phyloP scores from a whole-genome alignment of 768 basidiomycete genomes.

The Tricholoma sp. region DNA sequence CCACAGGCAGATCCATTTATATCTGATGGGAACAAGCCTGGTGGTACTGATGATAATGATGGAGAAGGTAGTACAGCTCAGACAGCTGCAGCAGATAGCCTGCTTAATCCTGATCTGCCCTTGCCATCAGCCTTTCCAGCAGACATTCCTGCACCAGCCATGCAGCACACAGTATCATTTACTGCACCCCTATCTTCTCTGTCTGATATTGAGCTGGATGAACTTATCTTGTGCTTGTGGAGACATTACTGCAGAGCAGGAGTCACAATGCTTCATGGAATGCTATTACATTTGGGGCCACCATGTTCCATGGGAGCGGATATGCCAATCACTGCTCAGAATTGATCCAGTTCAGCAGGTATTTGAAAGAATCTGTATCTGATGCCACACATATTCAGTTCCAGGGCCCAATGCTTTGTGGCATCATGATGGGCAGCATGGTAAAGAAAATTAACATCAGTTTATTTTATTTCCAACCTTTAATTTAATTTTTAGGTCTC shows the following conservation, averaged over 20 bases:
- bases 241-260: constrained; percentile 9
- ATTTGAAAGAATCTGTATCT: constrained; percentile 13
- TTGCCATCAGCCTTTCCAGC: not conserved
- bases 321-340: constrained; percentile 10
- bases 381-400: constrained; percentile 18
- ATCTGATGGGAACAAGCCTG: not conserved
- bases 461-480: not conserved
- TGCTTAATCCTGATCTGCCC: not conserved
- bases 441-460: constrained; percentile 12
- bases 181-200: not conserved
- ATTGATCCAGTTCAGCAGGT: constrained; percentile 14
- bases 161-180: not conserved
- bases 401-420: constrained; percentile 27
- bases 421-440: constrained; percentile 35
- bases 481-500: constrained; percentile 16
- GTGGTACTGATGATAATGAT: not conserved
- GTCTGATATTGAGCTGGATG: not conserved
- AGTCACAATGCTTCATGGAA: constrained; percentile 19
- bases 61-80: not conserved
- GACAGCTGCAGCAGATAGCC: not conserved
- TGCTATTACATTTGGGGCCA: constrained; percentile 11
- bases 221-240: not conserved
- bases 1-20: not conserved
- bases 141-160: not conserved
- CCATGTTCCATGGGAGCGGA: constrained; percentile 6